phyloP scores from a whole-genome alignment of 257 asterid species.

The Solanum pennellii region DNA sequence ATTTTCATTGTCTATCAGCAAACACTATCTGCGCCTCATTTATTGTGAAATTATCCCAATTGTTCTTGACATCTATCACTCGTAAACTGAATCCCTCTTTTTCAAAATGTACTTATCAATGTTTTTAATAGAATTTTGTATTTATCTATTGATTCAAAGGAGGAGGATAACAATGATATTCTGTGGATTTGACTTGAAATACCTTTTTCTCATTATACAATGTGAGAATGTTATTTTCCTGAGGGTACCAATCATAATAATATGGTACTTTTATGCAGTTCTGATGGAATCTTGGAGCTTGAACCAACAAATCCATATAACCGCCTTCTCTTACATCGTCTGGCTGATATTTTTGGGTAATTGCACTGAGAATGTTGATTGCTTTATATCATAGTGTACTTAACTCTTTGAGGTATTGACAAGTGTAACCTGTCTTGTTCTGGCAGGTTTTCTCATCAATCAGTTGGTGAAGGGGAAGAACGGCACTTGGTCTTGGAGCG shows the following conservation, averaged over 20 bases:
- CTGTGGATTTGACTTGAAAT: neutral
- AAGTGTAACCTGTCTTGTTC: constrained; percentile 6
- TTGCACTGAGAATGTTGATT: neutral
- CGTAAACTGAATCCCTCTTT: neutral
- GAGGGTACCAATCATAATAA: neutral
- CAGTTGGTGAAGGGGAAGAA: constrained; percentile 90
- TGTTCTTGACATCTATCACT: neutral
- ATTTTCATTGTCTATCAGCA: neutral
- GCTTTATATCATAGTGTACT: neutral
- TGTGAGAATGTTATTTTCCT: neutral
- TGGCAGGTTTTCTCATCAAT: constrained; percentile 72
- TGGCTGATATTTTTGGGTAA: constrained; percentile 91
- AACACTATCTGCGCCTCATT: neutral
- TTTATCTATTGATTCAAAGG: neutral
- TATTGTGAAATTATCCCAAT: neutral
- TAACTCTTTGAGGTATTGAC: neutral
- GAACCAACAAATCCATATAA: constrained; percentile 72
- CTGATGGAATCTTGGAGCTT: constrained; percentile 58
- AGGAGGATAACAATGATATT: neutral
- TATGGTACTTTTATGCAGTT: constrained; percentile 35
- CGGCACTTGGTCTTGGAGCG: constrained; percentile 80
- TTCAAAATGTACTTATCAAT: neutral
- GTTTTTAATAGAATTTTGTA: neutral
- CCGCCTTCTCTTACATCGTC: constrained; percentile 83
- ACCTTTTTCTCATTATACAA: neutral